A percentile compares a stretch with the other conserved stretches of the same genome.
These are phyloP conservation scores for Leishmania gerbilli DNA, from an alignment of 208 protist genomes.

Conservation along the genomic window DNA sequence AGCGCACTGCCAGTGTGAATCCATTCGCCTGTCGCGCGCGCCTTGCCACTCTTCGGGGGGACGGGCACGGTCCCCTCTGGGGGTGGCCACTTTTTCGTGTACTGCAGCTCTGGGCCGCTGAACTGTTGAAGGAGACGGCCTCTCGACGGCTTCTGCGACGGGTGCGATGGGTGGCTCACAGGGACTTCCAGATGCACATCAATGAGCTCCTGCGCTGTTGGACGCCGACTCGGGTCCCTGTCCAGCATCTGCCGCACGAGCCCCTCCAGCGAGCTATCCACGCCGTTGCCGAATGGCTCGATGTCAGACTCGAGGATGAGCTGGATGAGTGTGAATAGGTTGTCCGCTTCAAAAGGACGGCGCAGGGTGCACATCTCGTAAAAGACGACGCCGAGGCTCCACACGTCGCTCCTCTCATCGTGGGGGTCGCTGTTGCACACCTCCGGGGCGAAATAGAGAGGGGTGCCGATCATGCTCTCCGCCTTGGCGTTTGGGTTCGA, in stretches of 20 bases:
- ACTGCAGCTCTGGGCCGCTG: slow-evolving; percentile 64
- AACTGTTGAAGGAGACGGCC: slow-evolving; percentile 77
- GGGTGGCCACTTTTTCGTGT: slow-evolving; percentile 49
- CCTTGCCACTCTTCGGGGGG: slow-evolving; percentile 2
- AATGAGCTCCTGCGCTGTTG: slow-evolving; percentile 82
- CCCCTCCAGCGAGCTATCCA: slow-evolving; percentile 65
- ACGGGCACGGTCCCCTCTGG: slow-evolving; percentile 4
- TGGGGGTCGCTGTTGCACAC: slow-evolving; percentile 89
- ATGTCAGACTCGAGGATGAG: slow-evolving; percentile 71
- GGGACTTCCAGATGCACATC: slow-evolving; percentile 79
- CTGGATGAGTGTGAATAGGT: slow-evolving; percentile 72
- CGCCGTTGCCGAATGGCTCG: slow-evolving; percentile 69
- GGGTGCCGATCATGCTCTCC: slow-evolving; percentile 87
- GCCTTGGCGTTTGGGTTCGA: slow-evolving; percentile 63
- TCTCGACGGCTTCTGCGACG: slow-evolving; percentile 69
- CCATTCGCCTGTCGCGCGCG: slow-evolving; percentile 33
- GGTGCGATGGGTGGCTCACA: slow-evolving; percentile 78
- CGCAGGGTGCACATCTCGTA: slow-evolving; percentile 95
- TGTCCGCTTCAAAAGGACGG: slow-evolving; percentile 73
- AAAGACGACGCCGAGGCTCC: slow-evolving; percentile 95
- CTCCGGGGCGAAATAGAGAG: slow-evolving; percentile 92
- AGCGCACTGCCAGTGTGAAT: slow-evolving; percentile 32
- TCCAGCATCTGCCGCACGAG: slow-evolving; percentile 84
- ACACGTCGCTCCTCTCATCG: slow-evolving; percentile 94
- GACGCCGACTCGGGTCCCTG: slow-evolving; percentile 65